Conservation (phyloP, 768 basidiomycete species). For the Calocera viscosa region DNA sequence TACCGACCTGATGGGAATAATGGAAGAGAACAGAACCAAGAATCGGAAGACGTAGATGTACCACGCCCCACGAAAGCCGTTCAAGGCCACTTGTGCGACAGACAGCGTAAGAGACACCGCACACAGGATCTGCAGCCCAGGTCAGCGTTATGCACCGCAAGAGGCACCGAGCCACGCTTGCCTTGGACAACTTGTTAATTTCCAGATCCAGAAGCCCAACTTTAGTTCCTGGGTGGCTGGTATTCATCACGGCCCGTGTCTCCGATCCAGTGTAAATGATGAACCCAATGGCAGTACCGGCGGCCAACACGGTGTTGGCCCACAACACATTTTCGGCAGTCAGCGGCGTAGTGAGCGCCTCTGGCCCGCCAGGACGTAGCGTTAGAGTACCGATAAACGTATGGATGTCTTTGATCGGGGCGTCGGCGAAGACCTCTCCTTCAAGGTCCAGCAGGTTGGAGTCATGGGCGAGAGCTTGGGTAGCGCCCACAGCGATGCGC, state of each 20-base stretch:
- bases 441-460: constrained; percentile 46
- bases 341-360: constrained; percentile 60
- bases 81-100: constrained; percentile 81
- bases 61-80: constrained; percentile 92
- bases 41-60: constrained; percentile 95
- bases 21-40: constrained; percentile 93
- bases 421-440: constrained; percentile 89
- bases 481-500: constrained; percentile 72
- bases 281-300: constrained; percentile 84
- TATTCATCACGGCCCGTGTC: constrained; percentile 97
- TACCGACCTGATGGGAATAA: constrained; percentile 91
- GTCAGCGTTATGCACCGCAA: background rate
- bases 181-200: constrained; percentile 92
- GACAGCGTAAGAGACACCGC: constrained; percentile 87
- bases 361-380: constrained; percentile 27
- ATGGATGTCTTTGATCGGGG: constrained; percentile 94
- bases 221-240: constrained; percentile 91
- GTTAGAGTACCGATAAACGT: constrained; percentile 90
- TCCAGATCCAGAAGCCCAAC: constrained; percentile 84
- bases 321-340: constrained; percentile 92
- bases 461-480: constrained; percentile 55
- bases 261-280: constrained; percentile 91
- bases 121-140: constrained; percentile 62
- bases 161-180: constrained; percentile 23
- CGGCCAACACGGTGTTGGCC: constrained; percentile 95